Base-by-base conservation (phyloP, 176 grass and related monocot species). In the Aegilops speltoides region DNA sequence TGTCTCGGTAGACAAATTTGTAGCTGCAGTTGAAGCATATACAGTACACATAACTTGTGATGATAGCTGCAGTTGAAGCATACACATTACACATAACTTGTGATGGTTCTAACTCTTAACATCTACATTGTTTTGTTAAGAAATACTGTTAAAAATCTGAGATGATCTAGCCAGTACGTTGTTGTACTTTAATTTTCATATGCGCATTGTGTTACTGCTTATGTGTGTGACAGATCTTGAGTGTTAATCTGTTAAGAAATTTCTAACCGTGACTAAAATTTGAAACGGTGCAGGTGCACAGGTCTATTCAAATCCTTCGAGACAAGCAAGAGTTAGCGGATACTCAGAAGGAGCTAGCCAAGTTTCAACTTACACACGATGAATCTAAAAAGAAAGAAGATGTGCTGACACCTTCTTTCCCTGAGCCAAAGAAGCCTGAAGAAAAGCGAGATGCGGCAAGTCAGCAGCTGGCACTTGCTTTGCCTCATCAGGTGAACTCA, bases 291-390 rank as follows among this genome's bases (percentile, higher is more conserved):
- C 90, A 99, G 97, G 92, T 99, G 19, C 97, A 93, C 81, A 96
- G 94, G 74, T 93, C 94, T 78, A 84, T 93, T 59, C 94, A 99
- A 81, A 96, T 99, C 76, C 82, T 99, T 67, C 89, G 97, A 79
- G 94, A 99, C 87, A 96, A 94, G 78, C 97, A 99, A 84, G 97
- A 99, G 57, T 91, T 99, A 43, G 92, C 90, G 82, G 94, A 96
- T 77, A 4, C 92, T 88, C 94, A 96, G 86, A 94, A 96, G 70
- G 97, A 99, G 88, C 84, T 99, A 69, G 94, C 90, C 7, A 96
- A 96, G 84, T 93, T 99, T 85, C 94, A 99, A 86, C 64, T 89
- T 23, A 50, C 85, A 59, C 97, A 94, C 26, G 93, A 99, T 34
- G 79, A 92, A 80, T 90, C 92, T 82, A 88, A 89, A 87, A 93